Evolutionary conservation across 2,329 filamentous ascomycete species (phyloP).

Genomic region (Aspergillus jensenii): DNA sequence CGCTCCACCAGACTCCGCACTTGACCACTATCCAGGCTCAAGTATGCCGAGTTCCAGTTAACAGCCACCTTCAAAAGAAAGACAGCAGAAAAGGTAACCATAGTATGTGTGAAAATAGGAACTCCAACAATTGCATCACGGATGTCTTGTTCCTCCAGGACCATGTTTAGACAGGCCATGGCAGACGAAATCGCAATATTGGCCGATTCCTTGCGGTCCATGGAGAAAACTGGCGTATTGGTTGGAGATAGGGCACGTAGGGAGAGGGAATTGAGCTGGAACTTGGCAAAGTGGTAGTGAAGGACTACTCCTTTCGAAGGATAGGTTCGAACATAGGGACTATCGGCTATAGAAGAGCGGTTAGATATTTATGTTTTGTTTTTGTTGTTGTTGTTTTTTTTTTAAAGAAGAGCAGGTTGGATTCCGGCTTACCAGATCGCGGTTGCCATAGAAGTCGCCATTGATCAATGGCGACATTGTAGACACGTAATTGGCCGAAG

Average conservation of each 20-base stretch:
- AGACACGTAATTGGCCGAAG: slow-evolving; percentile 49
- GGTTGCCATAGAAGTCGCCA: slow-evolving; percentile 53
- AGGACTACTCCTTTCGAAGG: slow-evolving; percentile 52
- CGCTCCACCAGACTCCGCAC: slow-evolving; percentile 40
- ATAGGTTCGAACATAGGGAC: slow-evolving; percentile 49
- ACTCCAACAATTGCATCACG: slow-evolving; percentile 50
- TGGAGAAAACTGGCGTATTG: slow-evolving; percentile 42
- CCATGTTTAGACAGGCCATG: slow-evolving; percentile 48
- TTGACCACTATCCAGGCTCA: slow-evolving; percentile 40
- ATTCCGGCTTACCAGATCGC: slow-evolving; percentile 39
- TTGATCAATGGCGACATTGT: slow-evolving; percentile 51
- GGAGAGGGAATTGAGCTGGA: slow-evolving; percentile 51
- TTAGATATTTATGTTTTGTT: neutral
- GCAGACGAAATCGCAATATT: slow-evolving; percentile 50
- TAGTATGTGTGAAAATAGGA: slow-evolving; percentile 46
- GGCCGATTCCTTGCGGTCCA: slow-evolving; percentile 46
- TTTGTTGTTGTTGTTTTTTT: too few species aligned
- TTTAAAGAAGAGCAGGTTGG: neutral
- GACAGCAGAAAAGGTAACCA: slow-evolving; percentile 48
- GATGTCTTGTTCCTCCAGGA: slow-evolving; percentile 50
- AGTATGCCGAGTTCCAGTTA: slow-evolving; percentile 44
- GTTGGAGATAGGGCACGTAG: slow-evolving; percentile 44
- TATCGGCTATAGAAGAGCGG: slow-evolving; percentile 31
- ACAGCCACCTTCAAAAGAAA: slow-evolving; percentile 47
- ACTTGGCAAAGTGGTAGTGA: slow-evolving; percentile 55